Evolutionary conservation across 1,284 basidiomycete species (phyloP), one percentile per base, ranked within the genome.

Genomic region (Trametes pubescens): DNA sequence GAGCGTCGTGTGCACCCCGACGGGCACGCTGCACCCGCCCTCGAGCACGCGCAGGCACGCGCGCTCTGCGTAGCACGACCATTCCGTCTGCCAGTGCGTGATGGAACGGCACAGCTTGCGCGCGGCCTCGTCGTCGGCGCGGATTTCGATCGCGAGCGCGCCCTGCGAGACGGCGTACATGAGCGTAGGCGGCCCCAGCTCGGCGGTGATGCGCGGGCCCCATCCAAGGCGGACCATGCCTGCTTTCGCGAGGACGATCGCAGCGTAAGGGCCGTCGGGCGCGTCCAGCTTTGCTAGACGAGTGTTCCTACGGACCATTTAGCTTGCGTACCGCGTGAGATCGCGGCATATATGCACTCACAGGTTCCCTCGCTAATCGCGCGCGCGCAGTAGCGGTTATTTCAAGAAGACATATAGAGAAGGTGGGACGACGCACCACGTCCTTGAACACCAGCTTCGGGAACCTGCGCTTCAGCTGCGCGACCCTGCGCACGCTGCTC

Each of bases 11-110:
- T 86, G 82, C 35, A 95, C 91, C 18, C 97, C 96, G n/a, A 99
- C 96, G 0, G 97, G 98, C 1, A 99, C 95, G 64, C 93, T 96
- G 78, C 98, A 99, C 32, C 96, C 98, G 13, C 98, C 98, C 77
- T 99, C 97, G 57, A 99, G 83, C 40, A 93, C 90, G 40, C 91
- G 84, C 67, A 99, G 82, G 76, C 94, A 90, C 1, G 92, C 92
- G 13, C 97, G 87, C 78, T 99, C 98, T 8, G 94, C 94, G 22
- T 84, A 80, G 72, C 91, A 93, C 59, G 75, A 79, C 88, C 89
- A 93, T 63, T 90, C 84, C 0, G 94, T 95, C 72, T 83, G 82
- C 81, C 87, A 87, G 76, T 96, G 92, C 2, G 86, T 92, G 51
- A 96, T 76, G 22, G 80, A 80, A 47, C 83, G 80, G 72, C 94